A percentile compares a stretch with the other conserved stretches of the same genome.
Conservation (phyloP, 306 rosid species). For the Cucumis melo region DNA sequence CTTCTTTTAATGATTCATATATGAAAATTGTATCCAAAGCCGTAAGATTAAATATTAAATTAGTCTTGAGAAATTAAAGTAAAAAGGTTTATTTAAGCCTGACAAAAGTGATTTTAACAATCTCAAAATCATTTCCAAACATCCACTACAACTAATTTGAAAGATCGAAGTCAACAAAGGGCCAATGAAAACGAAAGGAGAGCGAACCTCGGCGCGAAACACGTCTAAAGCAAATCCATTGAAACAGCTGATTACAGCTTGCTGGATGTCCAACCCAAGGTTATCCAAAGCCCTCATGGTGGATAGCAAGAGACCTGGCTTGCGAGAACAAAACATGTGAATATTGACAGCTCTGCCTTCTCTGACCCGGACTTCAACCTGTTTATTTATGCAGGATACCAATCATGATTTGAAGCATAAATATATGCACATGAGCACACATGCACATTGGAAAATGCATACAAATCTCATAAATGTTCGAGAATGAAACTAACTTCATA, state of each 20-base stretch:
- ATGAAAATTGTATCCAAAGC: too few relatives aligned
- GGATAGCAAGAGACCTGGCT: conserved; percentile 87
- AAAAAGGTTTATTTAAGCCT: too few relatives aligned
- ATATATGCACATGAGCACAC: background rate
- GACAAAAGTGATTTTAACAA: too few relatives aligned
- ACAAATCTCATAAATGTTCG: background rate
- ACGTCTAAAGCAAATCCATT: conserved; percentile 93
- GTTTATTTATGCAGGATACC: conserved; percentile 3
- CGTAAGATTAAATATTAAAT: background rate
- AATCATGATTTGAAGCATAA: background rate
- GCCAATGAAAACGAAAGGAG: background rate
- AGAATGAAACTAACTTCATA: background rate
- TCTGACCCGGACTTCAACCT: conserved; percentile 84
- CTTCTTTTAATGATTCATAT: too few relatives aligned
- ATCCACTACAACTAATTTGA: background rate
- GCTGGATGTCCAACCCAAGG: conserved; percentile 93
- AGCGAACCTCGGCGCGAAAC: conserved; percentile 83
- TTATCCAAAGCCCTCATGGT: conserved; percentile 80
- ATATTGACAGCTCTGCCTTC: conserved; percentile 94
- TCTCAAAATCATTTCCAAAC: too few relatives aligned
- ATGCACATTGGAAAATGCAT: background rate
- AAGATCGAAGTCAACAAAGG: background rate
- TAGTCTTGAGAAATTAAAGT: too few relatives aligned
- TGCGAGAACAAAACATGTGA: conserved; percentile 89
- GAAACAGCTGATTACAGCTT: conserved; percentile 96